Evolutionary conservation across 306 rosid genomes (phyloP), one percentile per base, ranked within the genome.

Genomic region (Vachellia collinsii): DNA sequence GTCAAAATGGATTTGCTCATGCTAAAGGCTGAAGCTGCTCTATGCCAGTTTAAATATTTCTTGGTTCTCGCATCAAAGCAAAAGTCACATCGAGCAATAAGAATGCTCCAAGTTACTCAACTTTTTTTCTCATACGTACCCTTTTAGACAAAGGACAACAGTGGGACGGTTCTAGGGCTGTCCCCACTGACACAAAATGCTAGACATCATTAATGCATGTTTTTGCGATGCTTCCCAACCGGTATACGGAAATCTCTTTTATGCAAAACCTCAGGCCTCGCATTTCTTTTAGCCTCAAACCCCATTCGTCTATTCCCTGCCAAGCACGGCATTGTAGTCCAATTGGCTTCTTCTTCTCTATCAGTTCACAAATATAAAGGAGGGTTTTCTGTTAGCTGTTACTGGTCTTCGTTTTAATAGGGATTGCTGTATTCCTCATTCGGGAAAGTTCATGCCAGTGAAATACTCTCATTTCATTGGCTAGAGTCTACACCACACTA

Each of bases 221-320:
- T 44, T 56, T 78, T 85, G 68, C 72, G 50, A 76, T 85, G 72
- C 72, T 25, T 36, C 41, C 65, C 54, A 67, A 44, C 74, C 65
- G 11, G 22, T 39, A 53, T 39, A 37, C n/a, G 34, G 70, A 44
- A 43, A 5, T 54, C 73, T 84, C 63, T 70, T 74, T 81, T 79
- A 83, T 69, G 51, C 83, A 79, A 79, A 64, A 25, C 61, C 51
- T 51, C 42, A 20, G 39, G 72, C 38, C 43, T 3, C 70, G 37
- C 29, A 59, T 77, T 56, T 64, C 70, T 80, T 22, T 41, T 48
- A 75, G 85, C 53, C 74, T 85, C 87, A 80, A 25, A 3, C 29
- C 71, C 76, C 83, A 89, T 89, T 90, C 68, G 88, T 79, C 89
- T 72, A 70, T 54, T 29, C 74, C 39, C 94, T 91, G 90, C 79